These are phyloP conservation scores for Cordyceps sp. DNA, from an alignment of 2,329 filamentous ascomycete genomes.

Conservation along the genomic window DNA sequence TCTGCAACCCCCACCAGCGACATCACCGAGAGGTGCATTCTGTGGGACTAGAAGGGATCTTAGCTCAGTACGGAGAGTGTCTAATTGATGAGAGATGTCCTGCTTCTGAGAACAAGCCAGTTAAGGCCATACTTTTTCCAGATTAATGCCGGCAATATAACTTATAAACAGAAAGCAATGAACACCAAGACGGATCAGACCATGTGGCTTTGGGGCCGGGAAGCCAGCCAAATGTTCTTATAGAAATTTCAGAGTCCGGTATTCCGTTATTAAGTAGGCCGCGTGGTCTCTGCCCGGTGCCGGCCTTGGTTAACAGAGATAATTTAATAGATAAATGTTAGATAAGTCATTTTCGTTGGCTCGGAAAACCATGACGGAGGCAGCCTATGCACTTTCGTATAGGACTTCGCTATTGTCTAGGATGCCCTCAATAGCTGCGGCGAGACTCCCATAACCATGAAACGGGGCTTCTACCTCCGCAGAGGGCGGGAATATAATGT, in stretches of 20 bases:
- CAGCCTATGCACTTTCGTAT: not conserved
- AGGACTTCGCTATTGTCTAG: not conserved
- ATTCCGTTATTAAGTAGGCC: not conserved
- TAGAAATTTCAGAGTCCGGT: not conserved
- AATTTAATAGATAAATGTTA: no score
- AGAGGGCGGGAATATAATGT: not conserved
- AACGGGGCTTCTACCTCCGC: not conserved
- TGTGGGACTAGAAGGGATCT: not conserved
- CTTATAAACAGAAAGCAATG: not conserved
- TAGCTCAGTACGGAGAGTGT: not conserved
- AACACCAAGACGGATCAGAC: not conserved
- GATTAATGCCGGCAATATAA: not conserved
- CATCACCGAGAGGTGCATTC: not conserved
- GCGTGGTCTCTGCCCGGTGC: not conserved
- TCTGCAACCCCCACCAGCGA: not conserved
- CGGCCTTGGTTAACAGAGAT: no score
- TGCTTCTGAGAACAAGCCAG: not conserved
- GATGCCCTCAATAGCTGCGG: not conserved
- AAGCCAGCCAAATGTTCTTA: not conserved
- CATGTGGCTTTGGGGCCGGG: not conserved
- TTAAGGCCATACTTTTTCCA: not conserved
- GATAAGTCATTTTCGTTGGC: not conserved
- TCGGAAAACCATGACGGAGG: not conserved
- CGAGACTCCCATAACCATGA: not conserved
- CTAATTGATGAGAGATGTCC: not conserved